phyloP scores from a whole-genome alignment of 177 flowering plant species.

The Vitis hybrid region DNA sequence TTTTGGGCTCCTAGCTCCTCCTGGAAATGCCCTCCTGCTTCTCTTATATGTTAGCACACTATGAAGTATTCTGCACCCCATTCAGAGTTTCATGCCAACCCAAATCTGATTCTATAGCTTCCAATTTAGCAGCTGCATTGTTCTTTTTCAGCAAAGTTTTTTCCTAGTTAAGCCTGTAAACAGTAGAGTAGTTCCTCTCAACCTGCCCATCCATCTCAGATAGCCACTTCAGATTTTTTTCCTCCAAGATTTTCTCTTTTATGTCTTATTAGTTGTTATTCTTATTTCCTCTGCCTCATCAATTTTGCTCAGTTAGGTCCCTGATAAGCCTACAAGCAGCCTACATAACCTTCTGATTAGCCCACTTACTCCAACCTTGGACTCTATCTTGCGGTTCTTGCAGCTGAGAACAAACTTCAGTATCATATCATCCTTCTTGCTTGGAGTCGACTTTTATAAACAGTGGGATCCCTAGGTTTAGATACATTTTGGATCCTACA shows the following conservation, averaged over 20 bases:
- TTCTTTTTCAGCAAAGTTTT: slow-evolving; percentile 7
- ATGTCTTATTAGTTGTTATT: slow-evolving; percentile 18
- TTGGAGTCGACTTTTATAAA: slow-evolving; percentile 3
- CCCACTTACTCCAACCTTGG: slow-evolving; percentile 29
- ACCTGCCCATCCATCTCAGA: slow-evolving; percentile 25
- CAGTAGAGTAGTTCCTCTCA: slow-evolving; percentile 10
- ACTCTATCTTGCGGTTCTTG: slow-evolving; percentile 21
- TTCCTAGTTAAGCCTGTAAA: slow-evolving; percentile 16
- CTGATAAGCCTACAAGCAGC: slow-evolving; percentile 24
- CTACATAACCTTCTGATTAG: slow-evolving; percentile 30
- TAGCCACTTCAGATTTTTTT: slow-evolving; percentile 19
- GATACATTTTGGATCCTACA: slow-evolving; percentile 3
- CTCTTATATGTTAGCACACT: slow-evolving; percentile 17
- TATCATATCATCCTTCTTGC: slow-evolving; percentile 27
- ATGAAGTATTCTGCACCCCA: slow-evolving; percentile 16
- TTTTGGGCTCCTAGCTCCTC: slow-evolving; percentile 21
- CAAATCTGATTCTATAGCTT: slow-evolving; percentile 13
- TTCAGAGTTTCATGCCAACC: slow-evolving; percentile 5
- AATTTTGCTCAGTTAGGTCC: slow-evolving; percentile 20
- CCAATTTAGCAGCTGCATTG: slow-evolving; percentile 14
- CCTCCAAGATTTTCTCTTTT: slow-evolving; percentile 16
- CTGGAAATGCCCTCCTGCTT: slow-evolving; percentile 12
- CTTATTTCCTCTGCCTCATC: slow-evolving; percentile 27
- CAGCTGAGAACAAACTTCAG: slow-evolving; percentile 17
- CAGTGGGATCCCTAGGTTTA: slow-evolving; percentile 9